Percentiles rank a stretch among this genome's conserved stretches.
Evolutionary conservation across 352 stramenopile species (phyloP).

Genomic region (Globisporangium uncinulatum): DNA sequence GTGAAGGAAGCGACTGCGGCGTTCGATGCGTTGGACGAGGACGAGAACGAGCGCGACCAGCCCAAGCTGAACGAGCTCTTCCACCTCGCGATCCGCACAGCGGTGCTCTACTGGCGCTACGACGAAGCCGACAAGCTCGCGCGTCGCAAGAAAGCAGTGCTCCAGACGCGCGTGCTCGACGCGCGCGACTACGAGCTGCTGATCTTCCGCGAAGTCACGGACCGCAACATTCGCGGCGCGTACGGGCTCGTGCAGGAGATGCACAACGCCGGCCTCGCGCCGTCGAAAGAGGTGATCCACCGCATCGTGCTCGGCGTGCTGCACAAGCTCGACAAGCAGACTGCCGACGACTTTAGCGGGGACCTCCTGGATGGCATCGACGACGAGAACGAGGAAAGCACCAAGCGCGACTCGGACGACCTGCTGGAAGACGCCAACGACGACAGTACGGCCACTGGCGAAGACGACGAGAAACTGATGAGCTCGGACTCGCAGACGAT

Average conservation of each 20-base stretch:
- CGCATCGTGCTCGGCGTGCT: conserved; percentile 59
- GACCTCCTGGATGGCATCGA: no score
- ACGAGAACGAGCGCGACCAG: conserved; percentile 14
- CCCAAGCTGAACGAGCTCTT: conserved; percentile 49
- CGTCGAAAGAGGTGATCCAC: conserved; percentile 63
- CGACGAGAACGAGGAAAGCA: neutral
- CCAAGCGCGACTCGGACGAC: conserved; percentile 4
- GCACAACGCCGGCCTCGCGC: conserved; percentile 68
- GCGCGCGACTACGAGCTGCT: conserved; percentile 57
- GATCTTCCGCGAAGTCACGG: conserved; percentile 55
- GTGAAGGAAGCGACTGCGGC: conserved; percentile 29
- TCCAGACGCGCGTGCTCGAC: conserved; percentile 20
- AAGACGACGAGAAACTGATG: conserved; percentile 21
- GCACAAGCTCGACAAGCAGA: conserved; percentile 26
- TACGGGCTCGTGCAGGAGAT: conserved; percentile 73
- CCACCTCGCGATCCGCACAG: conserved; percentile 46
- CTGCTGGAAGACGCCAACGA: conserved; percentile 11
- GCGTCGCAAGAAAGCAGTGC: conserved; percentile 43
- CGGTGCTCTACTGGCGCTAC: conserved; percentile 51
- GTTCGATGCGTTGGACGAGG: conserved; percentile 8
- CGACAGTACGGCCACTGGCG: conserved; percentile 10
- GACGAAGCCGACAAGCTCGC: conserved; percentile 49
- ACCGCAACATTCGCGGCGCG: conserved; percentile 39
- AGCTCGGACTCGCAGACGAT: conserved; percentile 38
- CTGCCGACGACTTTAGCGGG: no score